A percentile compares a stretch with the other conserved stretches of the same genome.
Evolutionary conservation across 192 early-diverging fungal genomes (phyloP).

Genomic region (Podila epigama): DNA sequence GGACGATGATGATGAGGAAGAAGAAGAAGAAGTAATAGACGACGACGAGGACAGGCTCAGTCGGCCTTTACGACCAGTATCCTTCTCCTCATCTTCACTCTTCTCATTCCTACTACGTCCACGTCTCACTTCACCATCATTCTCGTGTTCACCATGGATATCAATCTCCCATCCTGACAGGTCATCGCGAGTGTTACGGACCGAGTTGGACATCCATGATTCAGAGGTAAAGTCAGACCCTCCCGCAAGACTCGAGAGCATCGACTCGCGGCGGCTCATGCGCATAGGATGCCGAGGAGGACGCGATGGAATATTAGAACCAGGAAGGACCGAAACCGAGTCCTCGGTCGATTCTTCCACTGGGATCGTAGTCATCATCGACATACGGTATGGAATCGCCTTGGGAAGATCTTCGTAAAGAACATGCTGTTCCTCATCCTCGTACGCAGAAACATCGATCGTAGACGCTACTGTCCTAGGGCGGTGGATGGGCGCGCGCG

Average conservation of each 20-base stretch:
- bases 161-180: conserved; percentile 33
- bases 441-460: background rate
- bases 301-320: conserved; percentile 16
- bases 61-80: conserved; percentile 1
- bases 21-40: background rate
- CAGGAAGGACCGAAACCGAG: background rate
- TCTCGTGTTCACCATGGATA: conserved; percentile 1
- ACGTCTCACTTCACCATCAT: background rate
- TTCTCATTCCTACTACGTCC: background rate
- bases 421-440: conserved; percentile 41
- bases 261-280: conserved; percentile 33
- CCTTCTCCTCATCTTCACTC: background rate
- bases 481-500: background rate
- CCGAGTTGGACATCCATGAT: conserved; percentile 32
- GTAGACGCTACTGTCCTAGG: background rate
- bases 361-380: conserved; percentile 43
- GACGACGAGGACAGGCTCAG: background rate
- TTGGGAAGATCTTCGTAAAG: conserved; percentile 36
- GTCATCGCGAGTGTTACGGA: conserved; percentile 41
- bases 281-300: conserved; percentile 45
- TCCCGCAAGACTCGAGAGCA: conserved; percentile 27
- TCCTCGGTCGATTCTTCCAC: conserved; percentile 11
- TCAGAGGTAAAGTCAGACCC: conserved; percentile 33
- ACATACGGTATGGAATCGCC: conserved; percentile 39
- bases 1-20: background rate